Evolutionary conservation across 192 early-diverging fungal genomes (phyloP).

Genomic region (Dissophora ornata): DNA sequence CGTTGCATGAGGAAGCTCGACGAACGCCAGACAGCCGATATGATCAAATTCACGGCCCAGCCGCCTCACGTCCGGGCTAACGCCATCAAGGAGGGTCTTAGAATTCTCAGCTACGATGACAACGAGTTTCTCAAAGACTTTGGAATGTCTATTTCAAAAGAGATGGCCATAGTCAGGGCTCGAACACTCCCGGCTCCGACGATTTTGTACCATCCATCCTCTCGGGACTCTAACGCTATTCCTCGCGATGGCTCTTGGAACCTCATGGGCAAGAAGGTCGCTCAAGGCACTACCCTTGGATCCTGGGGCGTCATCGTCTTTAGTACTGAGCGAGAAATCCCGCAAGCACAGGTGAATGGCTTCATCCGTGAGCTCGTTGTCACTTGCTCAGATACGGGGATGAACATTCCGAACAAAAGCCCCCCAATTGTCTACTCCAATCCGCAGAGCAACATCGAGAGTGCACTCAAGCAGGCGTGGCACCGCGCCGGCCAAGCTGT

Average conservation of each 20-base stretch:
- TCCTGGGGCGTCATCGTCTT: slow-evolving; percentile 88
- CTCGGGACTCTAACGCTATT: slow-evolving; percentile 59
- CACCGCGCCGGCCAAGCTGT: slow-evolving; percentile 74
- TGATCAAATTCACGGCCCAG: slow-evolving; percentile 95
- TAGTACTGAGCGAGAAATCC: slow-evolving; percentile 66
- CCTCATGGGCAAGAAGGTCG: slow-evolving; percentile 83
- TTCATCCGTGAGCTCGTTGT: slow-evolving; percentile 81
- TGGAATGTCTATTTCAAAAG: slow-evolving; percentile 72
- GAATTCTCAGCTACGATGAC: slow-evolving; percentile 69
- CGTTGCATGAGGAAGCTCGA: slow-evolving; percentile 85
- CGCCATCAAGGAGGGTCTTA: slow-evolving; percentile 80
- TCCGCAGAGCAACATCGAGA: slow-evolving; percentile 75
- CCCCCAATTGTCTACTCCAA: slow-evolving; percentile 65
- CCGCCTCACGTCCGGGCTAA: slow-evolving; percentile 81
- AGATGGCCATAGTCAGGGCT: slow-evolving; percentile 68
- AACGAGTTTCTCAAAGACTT: slow-evolving; percentile 84
- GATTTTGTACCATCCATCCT: slow-evolving; percentile 68
- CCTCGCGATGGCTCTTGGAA: slow-evolving; percentile 88
- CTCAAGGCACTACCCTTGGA: slow-evolving; percentile 74
- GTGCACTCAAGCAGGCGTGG: slow-evolving; percentile 76
- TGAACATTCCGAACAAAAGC: slow-evolving; percentile 59
- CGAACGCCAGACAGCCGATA: slow-evolving; percentile 90
- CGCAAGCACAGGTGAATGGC: slow-evolving; percentile 64
- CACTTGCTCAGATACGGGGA: slow-evolving; percentile 78
- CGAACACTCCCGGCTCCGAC: slow-evolving; percentile 85